phyloP scores from a whole-genome alignment of 495 filamentous ascomycete genomes.

The Neurospora hispaniola region DNA sequence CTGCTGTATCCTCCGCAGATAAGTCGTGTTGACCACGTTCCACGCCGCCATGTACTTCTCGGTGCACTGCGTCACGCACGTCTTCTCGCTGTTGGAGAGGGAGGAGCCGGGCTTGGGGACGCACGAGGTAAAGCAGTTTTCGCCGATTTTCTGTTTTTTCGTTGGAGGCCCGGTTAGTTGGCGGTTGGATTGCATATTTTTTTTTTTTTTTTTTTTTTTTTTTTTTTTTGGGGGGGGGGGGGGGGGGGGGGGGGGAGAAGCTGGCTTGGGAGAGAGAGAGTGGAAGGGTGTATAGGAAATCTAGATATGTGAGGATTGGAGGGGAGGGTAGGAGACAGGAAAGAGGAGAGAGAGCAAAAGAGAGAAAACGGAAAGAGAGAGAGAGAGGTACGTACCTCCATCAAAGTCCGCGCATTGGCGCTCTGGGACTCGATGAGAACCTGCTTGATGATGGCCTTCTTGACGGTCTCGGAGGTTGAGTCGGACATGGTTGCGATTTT shows the following conservation, averaged over 20 bases:
- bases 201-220: too few species aligned
- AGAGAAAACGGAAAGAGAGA: too few species aligned
- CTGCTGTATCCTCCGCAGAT: constrained; percentile 60
- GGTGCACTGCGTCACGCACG: constrained; percentile 82
- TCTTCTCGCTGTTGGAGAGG: constrained; percentile 59
- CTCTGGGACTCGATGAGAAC: constrained; percentile 64
- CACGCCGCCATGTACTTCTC: constrained; percentile 94
- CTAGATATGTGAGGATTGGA: too few species aligned
- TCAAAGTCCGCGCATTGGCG: constrained; percentile 61
- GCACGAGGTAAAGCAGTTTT: constrained; percentile 93
- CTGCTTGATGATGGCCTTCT: constrained; percentile 61
- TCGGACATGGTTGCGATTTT: constrained; percentile 19
- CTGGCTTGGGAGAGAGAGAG: too few species aligned
- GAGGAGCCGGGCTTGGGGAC: constrained; percentile 73
- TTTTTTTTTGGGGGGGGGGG: too few species aligned
- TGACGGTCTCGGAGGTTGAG: constrained; percentile 31
- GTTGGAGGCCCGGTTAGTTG: too few species aligned
- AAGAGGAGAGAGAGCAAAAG: too few species aligned
- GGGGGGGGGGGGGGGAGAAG: too few species aligned
- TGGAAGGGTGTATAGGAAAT: too few species aligned
- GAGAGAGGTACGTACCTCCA: constrained; percentile 46
- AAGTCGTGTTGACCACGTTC: constrained; percentile 72
- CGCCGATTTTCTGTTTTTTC: constrained; percentile 72
- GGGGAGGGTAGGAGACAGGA: too few species aligned
- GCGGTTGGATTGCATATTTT: too few species aligned